Conservation (phyloP, 2,329 filamentous ascomycete genomes). For the Colletotrichum sp. region DNA sequence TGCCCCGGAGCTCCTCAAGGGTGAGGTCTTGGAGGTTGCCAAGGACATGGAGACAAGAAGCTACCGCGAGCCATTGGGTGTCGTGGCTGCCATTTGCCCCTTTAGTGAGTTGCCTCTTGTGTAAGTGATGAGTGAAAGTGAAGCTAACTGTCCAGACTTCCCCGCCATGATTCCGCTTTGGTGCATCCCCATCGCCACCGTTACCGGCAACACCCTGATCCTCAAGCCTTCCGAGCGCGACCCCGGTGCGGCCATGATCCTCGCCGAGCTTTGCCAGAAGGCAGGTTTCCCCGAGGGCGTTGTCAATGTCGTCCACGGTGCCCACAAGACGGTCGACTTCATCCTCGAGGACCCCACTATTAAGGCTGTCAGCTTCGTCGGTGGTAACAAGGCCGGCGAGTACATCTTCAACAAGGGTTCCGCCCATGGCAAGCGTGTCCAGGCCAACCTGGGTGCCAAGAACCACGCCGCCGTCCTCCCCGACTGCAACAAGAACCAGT, state of each 20-base stretch:
- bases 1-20: slow-evolving; percentile 82
- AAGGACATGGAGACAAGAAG: slow-evolving; percentile 90
- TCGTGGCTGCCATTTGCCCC: slow-evolving; percentile 84
- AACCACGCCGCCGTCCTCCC: slow-evolving; percentile 86
- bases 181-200: slow-evolving; percentile 84
- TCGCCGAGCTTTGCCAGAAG: slow-evolving; percentile 79
- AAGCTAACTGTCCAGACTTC: slow-evolving; percentile 66
- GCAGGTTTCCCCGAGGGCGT: slow-evolving; percentile 84
- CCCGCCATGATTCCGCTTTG: slow-evolving; percentile 93
- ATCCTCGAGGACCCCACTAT: slow-evolving; percentile 85
- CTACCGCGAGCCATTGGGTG: slow-evolving; percentile 81
- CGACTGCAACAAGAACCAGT: slow-evolving; percentile 90
- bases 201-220: slow-evolving; percentile 84
- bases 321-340: slow-evolving; percentile 83
- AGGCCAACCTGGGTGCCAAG: slow-evolving; percentile 88
- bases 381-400: slow-evolving; percentile 86
- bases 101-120: slow-evolving; percentile 66
- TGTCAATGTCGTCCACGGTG: slow-evolving; percentile 82
- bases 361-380: slow-evolving; percentile 88
- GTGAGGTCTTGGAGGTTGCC: slow-evolving; percentile 82
- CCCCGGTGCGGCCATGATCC: slow-evolving; percentile 84
- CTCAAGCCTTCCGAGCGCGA: slow-evolving; percentile 89
- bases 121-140: neutral
- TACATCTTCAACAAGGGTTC: slow-evolving; percentile 83
- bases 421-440: slow-evolving; percentile 86